Evolutionary conservation across 192 early-diverging fungal species (phyloP).

Genomic region (Obelidium mucronatum): DNA sequence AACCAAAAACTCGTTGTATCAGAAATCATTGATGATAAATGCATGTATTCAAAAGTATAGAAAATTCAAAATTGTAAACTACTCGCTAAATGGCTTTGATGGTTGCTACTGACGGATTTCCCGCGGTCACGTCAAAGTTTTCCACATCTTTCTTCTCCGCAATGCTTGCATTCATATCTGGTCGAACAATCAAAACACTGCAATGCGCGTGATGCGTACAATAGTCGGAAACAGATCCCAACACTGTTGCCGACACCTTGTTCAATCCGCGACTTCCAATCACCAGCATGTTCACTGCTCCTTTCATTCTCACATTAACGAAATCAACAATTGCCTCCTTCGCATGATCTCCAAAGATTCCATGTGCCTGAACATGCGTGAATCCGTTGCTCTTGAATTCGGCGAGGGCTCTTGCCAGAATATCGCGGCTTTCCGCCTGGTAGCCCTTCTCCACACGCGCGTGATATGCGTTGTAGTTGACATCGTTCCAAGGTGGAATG

Average conservation of each 20-base stretch:
- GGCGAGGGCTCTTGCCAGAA: neutral
- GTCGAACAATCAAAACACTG: conserved; percentile 25
- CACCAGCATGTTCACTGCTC: conserved; percentile 60
- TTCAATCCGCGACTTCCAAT: conserved; percentile 66
- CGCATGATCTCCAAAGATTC: neutral
- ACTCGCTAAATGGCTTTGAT: no score
- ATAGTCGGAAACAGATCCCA: conserved; percentile 39
- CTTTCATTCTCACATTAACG: conserved; percentile 48
- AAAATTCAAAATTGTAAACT: no score
- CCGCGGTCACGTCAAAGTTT: no score
- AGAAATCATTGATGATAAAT: no score
- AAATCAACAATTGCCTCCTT: conserved; percentile 63
- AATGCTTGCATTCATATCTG: no score
- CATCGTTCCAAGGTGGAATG: neutral
- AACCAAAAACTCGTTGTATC: no score
- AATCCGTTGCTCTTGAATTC: neutral
- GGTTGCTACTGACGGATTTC: no score
- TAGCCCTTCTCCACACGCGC: neutral
- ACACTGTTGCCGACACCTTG: conserved; percentile 53
- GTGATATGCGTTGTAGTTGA: conserved; percentile 1
- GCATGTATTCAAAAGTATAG: no score
- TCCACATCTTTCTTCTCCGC: no score
- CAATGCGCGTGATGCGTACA: conserved; percentile 18
- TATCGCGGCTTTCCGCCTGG: neutral
- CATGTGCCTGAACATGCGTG: neutral